Conservation (phyloP, 2,329 filamentous ascomycete genomes). For the Moelleriella libera region DNA sequence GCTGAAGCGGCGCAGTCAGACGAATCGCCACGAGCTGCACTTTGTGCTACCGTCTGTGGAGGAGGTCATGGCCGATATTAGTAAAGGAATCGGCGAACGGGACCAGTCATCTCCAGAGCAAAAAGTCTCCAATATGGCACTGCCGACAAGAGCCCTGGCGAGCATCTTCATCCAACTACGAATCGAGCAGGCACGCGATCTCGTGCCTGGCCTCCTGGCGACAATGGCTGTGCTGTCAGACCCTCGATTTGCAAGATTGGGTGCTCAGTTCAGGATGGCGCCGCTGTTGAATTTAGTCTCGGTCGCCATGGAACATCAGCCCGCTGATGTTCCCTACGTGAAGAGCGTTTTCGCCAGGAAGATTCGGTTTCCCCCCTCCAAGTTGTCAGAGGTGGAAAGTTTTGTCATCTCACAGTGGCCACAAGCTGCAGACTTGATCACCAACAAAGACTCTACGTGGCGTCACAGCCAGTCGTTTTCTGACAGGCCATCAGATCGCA, state of each 20-base stretch:
- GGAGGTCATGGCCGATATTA: conserved; percentile 12
- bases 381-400: conserved; percentile 8
- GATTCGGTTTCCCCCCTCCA: conserved; percentile 7
- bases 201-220: conserved; percentile 18
- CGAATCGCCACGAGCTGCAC: conserved; percentile 2
- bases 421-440: conserved; percentile 9
- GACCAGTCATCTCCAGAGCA: conserved; percentile 1
- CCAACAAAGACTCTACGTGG: conserved; percentile 10
- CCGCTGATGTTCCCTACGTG: conserved; percentile 9
- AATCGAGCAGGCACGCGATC: conserved; percentile 9
- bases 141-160: conserved; percentile 10
- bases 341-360: conserved; percentile 6
- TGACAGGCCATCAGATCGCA: background rate
- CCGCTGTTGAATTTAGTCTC: conserved; percentile 16
- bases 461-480: conserved; percentile 3
- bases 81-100: background rate
- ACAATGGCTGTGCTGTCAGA: conserved; percentile 18
- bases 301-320: conserved; percentile 8
- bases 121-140: background rate
- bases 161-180: conserved; percentile 18
- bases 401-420: conserved; percentile 18
- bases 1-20: conserved; percentile 15
- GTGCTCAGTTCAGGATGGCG: conserved; percentile 8
- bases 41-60: conserved; percentile 16
- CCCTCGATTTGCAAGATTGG: conserved; percentile 5